Conservation (phyloP, 306 rosid genomes). For the Lablab purpureus region DNA sequence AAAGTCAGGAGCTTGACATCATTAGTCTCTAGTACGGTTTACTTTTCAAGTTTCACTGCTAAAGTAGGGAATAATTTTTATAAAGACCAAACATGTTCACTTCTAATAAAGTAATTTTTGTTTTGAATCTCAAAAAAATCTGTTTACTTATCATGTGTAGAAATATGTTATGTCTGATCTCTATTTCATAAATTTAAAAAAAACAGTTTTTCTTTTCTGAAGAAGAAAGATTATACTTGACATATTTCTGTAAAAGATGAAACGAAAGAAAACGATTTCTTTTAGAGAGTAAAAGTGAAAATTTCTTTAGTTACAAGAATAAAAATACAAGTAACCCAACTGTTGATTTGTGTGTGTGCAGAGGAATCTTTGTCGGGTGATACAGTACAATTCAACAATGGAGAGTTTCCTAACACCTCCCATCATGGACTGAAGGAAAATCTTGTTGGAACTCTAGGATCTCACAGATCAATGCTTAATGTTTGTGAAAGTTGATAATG, state of each 20-base stretch:
- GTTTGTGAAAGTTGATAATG: neutral
- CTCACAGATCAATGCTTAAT: conserved; percentile 1
- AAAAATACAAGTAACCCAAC: no score
- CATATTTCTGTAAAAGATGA: no score
- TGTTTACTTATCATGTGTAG: neutral
- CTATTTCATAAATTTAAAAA: neutral
- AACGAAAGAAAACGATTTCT: no score
- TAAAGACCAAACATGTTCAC: neutral
- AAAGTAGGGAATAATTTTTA: neutral
- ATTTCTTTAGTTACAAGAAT: no score
- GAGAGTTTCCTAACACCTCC: conserved; percentile 19
- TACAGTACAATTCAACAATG: conserved; percentile 17
- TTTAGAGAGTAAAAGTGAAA: no score
- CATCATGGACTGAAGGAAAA: neutral
- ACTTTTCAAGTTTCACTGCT: conserved; percentile 29
- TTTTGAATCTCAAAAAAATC: neutral
- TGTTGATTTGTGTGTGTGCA: neutral
- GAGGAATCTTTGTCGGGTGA: conserved; percentile 16
- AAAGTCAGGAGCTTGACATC: neutral
- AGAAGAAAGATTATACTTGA: no score
- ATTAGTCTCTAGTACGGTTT: conserved; percentile 7
- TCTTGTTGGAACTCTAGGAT: neutral
- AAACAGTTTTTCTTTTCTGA: no score
- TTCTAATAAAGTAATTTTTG: neutral
- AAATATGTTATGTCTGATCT: neutral